Base-by-base conservation (phyloP, 768 basidiomycete genomes). In the Naganishia vaughanmartiniae region DNA sequence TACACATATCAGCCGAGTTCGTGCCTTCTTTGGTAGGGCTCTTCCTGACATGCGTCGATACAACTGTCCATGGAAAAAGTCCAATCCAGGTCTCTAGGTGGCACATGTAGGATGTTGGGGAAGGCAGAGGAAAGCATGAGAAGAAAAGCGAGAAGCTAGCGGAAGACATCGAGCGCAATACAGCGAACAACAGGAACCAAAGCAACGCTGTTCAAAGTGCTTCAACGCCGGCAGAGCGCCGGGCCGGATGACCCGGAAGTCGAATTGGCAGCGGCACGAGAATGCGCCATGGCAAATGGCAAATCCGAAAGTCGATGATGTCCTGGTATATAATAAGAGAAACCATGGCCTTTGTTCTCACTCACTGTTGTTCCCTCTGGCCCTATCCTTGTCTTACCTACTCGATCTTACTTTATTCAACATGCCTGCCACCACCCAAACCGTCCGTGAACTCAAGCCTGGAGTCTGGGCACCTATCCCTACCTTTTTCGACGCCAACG, bases 381-480 rank as follows among this genome's bases (percentile, higher is more conserved):
- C 33, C n/a, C 15, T 15, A 33, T 34, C 57, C 24, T 39, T 14
- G n/a, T 34, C 57, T 24, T 15, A 10, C 34, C 57, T n/a, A 4
- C 5, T 39, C 2, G n/a, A 15, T 36, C 24, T 6, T 57, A 33
- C 36, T 45, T 28, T 30, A 24, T 17, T 42, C 72, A 76, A 57
- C 19, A 77, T 75, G 76, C 42, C 73, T 65, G 39, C 71, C 60
- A 56, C 71, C 28, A 74, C 72, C 65, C 63, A 63, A n/a, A 70
- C 72, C 63, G 39, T 63, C 36, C 88, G 90, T 67, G 85, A 86
- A 21, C 83, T 95, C 73, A 86, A 83, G 67, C 80, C 90, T 28
- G 92, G 93, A 54, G 86, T 95, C 69, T 93, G 86, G 81, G 89
- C 90, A 12, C 93, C 93, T 36, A 87, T 95, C 75, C 91, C 89